Evolutionary conservation across 257 asterid species (phyloP).

Genomic region (Solanum verrucosum): DNA sequence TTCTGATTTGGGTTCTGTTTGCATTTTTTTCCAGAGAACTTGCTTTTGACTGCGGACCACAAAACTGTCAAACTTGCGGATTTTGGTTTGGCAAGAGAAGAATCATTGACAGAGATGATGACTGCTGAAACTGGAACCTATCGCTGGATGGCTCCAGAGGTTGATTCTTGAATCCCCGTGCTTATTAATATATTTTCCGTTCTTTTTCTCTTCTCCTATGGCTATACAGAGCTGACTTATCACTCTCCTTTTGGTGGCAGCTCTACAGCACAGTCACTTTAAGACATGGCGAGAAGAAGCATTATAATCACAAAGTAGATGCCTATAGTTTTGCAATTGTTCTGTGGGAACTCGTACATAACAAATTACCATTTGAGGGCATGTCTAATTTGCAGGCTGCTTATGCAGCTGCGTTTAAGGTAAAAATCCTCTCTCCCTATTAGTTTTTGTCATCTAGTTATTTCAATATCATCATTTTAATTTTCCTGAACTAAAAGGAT

Average conservation of each 20-base stretch:
- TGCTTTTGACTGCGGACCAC: constrained; percentile 80
- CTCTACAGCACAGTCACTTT: constrained; percentile 93
- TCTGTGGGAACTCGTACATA: constrained; percentile 87
- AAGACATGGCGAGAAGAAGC: constrained; percentile 96
- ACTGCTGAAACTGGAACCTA: constrained; percentile 99
- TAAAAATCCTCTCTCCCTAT: constrained; percentile 4
- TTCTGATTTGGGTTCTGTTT: not conserved
- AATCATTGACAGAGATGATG: constrained; percentile 98
- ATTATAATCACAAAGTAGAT: constrained; percentile 92
- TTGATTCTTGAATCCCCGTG: constrained; percentile 5
- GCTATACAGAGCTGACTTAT: not conserved
- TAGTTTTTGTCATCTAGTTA: not conserved
- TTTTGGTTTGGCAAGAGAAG: constrained; percentile 98
- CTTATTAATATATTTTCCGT: not conserved
- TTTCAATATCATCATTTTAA: not conserved
- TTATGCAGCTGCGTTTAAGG: constrained; percentile 98
- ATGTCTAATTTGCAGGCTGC: constrained; percentile 98
- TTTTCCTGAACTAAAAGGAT: not conserved
- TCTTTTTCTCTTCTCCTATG: not conserved
- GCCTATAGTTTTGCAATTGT: constrained; percentile 97
- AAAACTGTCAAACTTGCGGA: constrained; percentile 83
- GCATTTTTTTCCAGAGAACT: constrained; percentile 48
- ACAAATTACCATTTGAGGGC: constrained; percentile 77
- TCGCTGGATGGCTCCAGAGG: constrained; percentile 99
- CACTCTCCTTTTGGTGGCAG: constrained; percentile 28